These are phyloP conservation scores for Phlebiopsis flavidoalba DNA, from an alignment of 768 basidiomycete genomes.

Conservation along the genomic window DNA sequence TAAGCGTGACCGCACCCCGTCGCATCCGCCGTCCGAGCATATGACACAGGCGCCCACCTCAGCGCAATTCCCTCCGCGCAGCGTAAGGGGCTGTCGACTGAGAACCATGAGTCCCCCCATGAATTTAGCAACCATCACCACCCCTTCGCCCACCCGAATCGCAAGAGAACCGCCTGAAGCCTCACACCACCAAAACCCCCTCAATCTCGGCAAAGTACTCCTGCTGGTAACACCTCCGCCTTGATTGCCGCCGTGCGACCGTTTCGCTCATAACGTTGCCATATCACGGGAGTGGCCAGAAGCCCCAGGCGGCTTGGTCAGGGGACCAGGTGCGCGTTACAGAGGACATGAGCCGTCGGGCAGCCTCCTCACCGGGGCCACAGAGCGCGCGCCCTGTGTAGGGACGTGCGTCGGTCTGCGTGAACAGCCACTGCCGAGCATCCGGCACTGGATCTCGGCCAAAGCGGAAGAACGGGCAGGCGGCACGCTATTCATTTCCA, in stretches of 20 bases:
- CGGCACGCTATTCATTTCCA: conserved; percentile 67
- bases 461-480: conserved; percentile 78
- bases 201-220: conserved; percentile 68
- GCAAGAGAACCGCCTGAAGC: conserved; percentile 11
- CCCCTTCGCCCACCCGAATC: background rate
- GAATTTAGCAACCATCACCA: conserved; percentile 37
- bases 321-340: conserved; percentile 66
- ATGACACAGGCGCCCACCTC: conserved; percentile 72
- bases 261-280: no score
- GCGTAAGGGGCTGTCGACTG: no score
- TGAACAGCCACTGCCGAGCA: conserved; percentile 79
- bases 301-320: conserved; percentile 77
- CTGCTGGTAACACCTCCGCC: conserved; percentile 63
- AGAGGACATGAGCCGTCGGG: conserved; percentile 77
- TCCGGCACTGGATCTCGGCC: conserved; percentile 81
- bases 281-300: conserved; percentile 74
- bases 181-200: conserved; percentile 75
- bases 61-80: conserved; percentile 58
- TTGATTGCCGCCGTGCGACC: conserved; percentile 50
- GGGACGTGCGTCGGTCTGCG: conserved; percentile 49
- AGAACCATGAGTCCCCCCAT: no score
- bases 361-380: conserved; percentile 48
- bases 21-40: conserved; percentile 83
- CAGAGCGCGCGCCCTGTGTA: conserved; percentile 35
- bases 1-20: conserved; percentile 79